Conservation (phyloP, 352 stramenopile species). For the Globisporangium barbulae region DNA sequence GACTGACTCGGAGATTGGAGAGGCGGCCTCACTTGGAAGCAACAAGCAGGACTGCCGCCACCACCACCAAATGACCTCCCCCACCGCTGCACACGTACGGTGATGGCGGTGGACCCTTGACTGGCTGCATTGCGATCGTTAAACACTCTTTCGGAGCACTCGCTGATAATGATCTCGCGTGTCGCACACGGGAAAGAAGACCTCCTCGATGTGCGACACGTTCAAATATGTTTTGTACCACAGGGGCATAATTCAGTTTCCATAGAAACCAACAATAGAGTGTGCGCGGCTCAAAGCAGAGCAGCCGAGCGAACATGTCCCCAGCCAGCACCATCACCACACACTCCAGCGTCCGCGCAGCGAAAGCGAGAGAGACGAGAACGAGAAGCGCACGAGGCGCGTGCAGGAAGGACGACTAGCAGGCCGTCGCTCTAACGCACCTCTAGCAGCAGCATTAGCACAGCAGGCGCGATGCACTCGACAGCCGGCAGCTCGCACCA, state of each 20-base stretch:
- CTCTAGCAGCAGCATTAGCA: neutral
- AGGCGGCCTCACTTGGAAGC: too few species aligned
- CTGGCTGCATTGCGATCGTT: too few species aligned
- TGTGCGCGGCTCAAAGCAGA: neutral
- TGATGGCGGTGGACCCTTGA: too few species aligned
- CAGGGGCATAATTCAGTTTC: constrained; percentile 8
- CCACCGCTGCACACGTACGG: too few species aligned
- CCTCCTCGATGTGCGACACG: constrained; percentile 5
- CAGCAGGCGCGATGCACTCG: neutral
- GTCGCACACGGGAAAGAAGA: constrained; percentile 1
- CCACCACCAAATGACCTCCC: too few species aligned
- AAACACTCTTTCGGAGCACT: neutral
- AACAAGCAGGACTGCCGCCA: too few species aligned
- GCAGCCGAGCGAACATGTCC: constrained; percentile 11
- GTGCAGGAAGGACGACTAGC: neutral
- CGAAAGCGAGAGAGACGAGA: neutral
- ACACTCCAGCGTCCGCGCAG: neutral
- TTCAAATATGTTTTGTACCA: neutral
- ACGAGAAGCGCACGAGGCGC: neutral
- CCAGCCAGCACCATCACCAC: constrained; percentile 2
- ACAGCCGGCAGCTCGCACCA: constrained; percentile 8
- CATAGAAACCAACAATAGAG: constrained; percentile 13
- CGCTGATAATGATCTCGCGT: constrained; percentile 2
- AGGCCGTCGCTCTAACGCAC: neutral
- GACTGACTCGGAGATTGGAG: too few species aligned